phyloP scores from a whole-genome alignment of 2,329 filamentous ascomycete genomes.

The Sclerotinia spermophila region DNA sequence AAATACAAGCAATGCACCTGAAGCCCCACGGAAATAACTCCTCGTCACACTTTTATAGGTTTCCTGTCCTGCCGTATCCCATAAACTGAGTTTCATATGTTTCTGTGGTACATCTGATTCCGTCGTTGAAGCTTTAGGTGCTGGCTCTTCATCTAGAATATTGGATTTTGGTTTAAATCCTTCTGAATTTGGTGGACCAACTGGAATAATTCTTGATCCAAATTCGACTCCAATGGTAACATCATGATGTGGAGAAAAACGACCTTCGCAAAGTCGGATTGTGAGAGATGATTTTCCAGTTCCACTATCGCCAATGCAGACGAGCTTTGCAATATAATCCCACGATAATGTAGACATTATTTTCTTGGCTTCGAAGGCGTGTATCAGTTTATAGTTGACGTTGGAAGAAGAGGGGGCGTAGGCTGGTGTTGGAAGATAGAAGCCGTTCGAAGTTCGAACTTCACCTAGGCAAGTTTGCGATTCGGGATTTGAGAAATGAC shows the following conservation, averaged over 20 bases:
- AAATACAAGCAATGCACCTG: slow-evolving; percentile 81
- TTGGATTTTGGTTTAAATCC: slow-evolving; percentile 47
- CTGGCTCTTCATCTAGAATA: slow-evolving; percentile 27
- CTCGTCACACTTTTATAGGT: slow-evolving; percentile 96
- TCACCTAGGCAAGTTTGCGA: neutral
- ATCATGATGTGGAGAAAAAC: slow-evolving; percentile 91
- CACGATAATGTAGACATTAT: slow-evolving; percentile 66
- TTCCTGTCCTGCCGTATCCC: slow-evolving; percentile 96
- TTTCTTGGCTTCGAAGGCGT: neutral
- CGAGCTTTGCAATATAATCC: slow-evolving; percentile 99
- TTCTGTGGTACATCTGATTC: slow-evolving; percentile 60
- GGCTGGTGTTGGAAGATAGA: neutral
- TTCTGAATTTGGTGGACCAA: slow-evolving; percentile 68
- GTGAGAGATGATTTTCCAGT: slow-evolving; percentile 94
- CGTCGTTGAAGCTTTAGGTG: slow-evolving; percentile 39
- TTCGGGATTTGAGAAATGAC: neutral
- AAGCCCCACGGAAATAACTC: slow-evolving; percentile 68
- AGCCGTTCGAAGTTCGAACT: neutral
- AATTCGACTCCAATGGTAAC: slow-evolving; percentile 99
- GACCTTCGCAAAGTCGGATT: slow-evolving; percentile 92
- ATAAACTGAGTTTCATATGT: slow-evolving; percentile 90
- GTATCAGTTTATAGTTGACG: neutral
- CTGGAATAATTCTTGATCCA: slow-evolving; percentile 86
- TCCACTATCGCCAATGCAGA: slow-evolving; percentile 94
- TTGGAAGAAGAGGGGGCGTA: neutral